Evolutionary conservation across 257 asterid species (phyloP).

Genomic region (Euphrasia confusa): DNA sequence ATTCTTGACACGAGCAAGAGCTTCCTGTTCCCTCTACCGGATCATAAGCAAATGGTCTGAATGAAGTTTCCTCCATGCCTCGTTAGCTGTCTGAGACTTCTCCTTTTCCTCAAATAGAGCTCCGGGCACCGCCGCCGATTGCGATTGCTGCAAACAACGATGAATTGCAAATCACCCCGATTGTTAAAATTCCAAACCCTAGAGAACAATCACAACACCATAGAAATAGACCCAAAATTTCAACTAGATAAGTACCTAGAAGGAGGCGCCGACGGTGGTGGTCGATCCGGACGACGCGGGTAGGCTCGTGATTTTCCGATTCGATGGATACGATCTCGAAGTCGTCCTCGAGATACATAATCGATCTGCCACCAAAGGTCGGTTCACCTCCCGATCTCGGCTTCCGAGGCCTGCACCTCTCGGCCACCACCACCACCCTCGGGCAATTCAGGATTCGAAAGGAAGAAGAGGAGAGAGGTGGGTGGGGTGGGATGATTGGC

Average conservation of each 20-base stretch:
- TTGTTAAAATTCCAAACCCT: constrained; percentile 21
- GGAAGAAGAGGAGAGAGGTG: too few relatives aligned
- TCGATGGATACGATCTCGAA: too few relatives aligned
- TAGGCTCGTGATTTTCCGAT: too few relatives aligned
- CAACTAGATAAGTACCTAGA: constrained; percentile 39
- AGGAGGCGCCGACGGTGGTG: too few relatives aligned
- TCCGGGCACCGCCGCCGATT: constrained; percentile 52
- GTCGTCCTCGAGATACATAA: too few relatives aligned
- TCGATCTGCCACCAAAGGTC: too few relatives aligned
- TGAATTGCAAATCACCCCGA: constrained; percentile 20
- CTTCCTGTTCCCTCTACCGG: constrained; percentile 92
- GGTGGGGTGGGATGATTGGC: too few relatives aligned
- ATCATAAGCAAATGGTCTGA: constrained; percentile 93
- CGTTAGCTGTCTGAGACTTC: constrained; percentile 87
- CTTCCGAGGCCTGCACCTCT: too few relatives aligned
- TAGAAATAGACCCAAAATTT: neutral
- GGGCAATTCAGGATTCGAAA: too few relatives aligned
- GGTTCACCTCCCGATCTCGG: too few relatives aligned
- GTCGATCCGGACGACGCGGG: too few relatives aligned
- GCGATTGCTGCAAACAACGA: constrained; percentile 38
- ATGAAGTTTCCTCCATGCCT: constrained; percentile 96
- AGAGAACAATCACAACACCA: neutral
- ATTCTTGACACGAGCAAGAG: constrained; percentile 87
- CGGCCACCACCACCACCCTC: too few relatives aligned
- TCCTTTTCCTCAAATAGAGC: constrained; percentile 93